phyloP scores from a whole-genome alignment of 2,329 filamentous ascomycete genomes.

The Fusarium foetens region DNA sequence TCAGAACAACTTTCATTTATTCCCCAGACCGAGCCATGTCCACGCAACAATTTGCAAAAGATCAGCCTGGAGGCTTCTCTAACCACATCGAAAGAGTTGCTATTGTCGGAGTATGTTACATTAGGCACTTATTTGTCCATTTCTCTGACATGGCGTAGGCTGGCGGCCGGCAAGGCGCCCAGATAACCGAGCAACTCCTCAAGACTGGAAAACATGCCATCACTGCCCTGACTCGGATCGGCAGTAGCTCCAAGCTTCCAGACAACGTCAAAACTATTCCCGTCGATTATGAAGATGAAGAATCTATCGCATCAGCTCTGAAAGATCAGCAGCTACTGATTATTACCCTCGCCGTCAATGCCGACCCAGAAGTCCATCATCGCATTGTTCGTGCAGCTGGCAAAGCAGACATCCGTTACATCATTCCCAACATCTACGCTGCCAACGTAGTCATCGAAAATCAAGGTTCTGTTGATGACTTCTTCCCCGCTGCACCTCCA shows the following conservation, averaged over 20 bases:
- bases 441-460: conserved; percentile 41
- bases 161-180: conserved; percentile 51
- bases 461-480: neutral
- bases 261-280: conserved; percentile 51
- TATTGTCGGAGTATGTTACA: conserved; percentile 54
- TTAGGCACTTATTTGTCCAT: accelerated
- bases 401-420: conserved; percentile 57
- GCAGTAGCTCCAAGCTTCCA: conserved; percentile 53
- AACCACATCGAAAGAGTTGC: conserved; percentile 46
- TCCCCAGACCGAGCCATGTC: neutral
- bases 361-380: conserved; percentile 51
- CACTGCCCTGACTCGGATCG: conserved; percentile 60
- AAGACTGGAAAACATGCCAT: conserved; percentile 58
- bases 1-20: accelerated
- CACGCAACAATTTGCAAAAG: neutral
- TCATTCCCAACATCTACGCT: conserved; percentile 58
- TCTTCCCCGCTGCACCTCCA: neutral
- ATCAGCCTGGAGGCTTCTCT: conserved; percentile 1
- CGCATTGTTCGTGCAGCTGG: conserved; percentile 58
- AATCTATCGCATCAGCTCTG: conserved; percentile 57
- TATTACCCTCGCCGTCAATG: conserved; percentile 55
- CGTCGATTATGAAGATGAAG: conserved; percentile 55
- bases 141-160: conserved; percentile 37
- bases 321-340: conserved; percentile 61
- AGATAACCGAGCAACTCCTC: conserved; percentile 53